These are phyloP conservation scores for Turritis glabra DNA, from an alignment of 345 rosid genomes.

Conservation along the genomic window DNA sequence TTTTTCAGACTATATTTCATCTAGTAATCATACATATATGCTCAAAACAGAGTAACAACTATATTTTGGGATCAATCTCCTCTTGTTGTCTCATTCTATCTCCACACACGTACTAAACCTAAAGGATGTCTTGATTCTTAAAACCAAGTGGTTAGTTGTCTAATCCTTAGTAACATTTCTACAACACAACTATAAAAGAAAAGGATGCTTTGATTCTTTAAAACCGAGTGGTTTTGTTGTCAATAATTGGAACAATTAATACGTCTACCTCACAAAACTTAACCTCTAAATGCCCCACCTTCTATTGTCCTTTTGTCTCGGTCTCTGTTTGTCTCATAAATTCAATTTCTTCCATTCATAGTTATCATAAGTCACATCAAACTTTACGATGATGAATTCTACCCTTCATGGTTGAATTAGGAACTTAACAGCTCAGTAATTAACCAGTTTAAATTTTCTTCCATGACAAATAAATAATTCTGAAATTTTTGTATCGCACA, in stretches of 20 bases:
- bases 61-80: neutral
- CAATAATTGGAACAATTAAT: neutral
- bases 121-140: too few species aligned
- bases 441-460: neutral
- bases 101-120: too few species aligned
- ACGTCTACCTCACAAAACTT: neutral
- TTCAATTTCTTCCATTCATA: neutral
- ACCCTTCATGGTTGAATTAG: neutral
- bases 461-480: neutral
- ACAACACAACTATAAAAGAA: neutral
- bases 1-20: neutral
- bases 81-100: too few species aligned
- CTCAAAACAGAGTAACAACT: conserved; percentile 27
- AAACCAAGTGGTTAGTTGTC: neutral
- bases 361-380: neutral
- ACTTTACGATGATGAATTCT: too few species aligned
- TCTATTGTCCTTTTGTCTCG: neutral
- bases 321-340: neutral
- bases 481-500: neutral
- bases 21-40: neutral
- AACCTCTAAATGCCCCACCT: neutral
- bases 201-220: neutral
- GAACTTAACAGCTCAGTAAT: neutral
- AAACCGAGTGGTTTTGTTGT: neutral
- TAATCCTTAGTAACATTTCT: neutral